These are phyloP conservation scores for Prunus davidiana DNA, from an alignment of 306 rosid genomes.

Conservation along the genomic window DNA sequence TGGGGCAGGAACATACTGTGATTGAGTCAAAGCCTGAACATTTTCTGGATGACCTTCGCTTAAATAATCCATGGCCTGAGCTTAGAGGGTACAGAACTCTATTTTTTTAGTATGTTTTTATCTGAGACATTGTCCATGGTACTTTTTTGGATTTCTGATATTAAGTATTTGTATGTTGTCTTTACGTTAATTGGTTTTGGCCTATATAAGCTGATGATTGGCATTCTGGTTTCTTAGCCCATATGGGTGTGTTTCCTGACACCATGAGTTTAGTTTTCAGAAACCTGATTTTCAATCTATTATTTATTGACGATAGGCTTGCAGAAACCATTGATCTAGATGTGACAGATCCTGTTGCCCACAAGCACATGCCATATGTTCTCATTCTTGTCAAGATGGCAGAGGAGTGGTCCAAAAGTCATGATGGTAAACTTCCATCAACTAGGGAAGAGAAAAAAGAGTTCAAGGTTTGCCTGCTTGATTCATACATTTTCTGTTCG, in stretches of 20 bases:
- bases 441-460: conserved; percentile 87
- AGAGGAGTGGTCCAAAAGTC: conserved; percentile 83
- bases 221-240: conserved; percentile 5
- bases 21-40: conserved; percentile 97
- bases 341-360: conserved; percentile 70
- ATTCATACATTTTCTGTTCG: conserved; percentile 23
- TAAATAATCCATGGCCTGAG: conserved; percentile 98
- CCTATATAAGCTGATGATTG: neutral
- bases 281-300: conserved; percentile 24
- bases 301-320: conserved; percentile 42
- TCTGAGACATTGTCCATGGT: neutral
- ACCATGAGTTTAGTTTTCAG: conserved; percentile 14
- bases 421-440: conserved; percentile 71
- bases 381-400: conserved; percentile 90
- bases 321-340: conserved; percentile 74
- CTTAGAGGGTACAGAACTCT: conserved; percentile 58
- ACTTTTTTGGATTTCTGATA: conserved; percentile 2
- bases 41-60: conserved; percentile 93
- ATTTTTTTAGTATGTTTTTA: conserved; percentile 1
- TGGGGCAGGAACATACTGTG: conserved; percentile 83
- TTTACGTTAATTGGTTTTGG: conserved; percentile 6
- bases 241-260: conserved; percentile 8
- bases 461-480: conserved; percentile 68
- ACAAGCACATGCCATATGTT: conserved; percentile 86
- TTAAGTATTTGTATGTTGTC: neutral